Base-by-base conservation (phyloP, 257 asterid genomes). In the Primulina eburnea region DNA sequence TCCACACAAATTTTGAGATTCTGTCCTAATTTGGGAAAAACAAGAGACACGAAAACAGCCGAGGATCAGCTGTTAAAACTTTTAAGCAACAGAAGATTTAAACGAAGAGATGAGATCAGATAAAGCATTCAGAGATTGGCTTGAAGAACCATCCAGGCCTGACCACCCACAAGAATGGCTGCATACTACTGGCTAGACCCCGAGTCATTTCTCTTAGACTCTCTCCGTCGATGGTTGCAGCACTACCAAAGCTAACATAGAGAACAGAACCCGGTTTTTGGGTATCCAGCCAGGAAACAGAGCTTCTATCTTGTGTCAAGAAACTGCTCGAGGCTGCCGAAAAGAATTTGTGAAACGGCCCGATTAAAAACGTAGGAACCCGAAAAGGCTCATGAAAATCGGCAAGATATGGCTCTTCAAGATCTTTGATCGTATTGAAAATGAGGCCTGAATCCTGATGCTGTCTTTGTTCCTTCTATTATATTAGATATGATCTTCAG, bases 351-450 rank as follows among this genome's bases (percentile, higher is more conserved):
- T 87, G 94, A 32, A 87, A 80, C 1, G 96, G 94, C 10, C 94
- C 94, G 2, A 89, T 81, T 0, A 92, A 68, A 35, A 79, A 89
- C 5, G 85, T 33, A 5, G 35, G 6, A 30, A 85, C 83, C 0
- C 90, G 89, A 55, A 87, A 82, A 11, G 63, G 58, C 1, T 76
- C 77, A 2, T 87, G 80, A 7, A 87, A 79, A 67, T 87, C 78
- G 60, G 76, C 72, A 6, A 89, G 76, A 0, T 83, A 75, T 1
- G 82, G 67, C 2, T 81, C 83, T 65, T 89, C 96, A 37, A 89
- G 67, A 29, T 87, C 92, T 73, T 87, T 87, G 38, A 85, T 87
- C 0, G 96, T 73, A 74, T 83, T 89, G 60, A 89, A 80, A 14
- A 89, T 83, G 6, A 89, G 81, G 0, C 92, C 94, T 6, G n/a